Percentiles rank a stretch among this genome's conserved stretches.
Evolutionary conservation across 768 basidiomycete species (phyloP).

Genomic region (Boletus pseudo-olivaceus): DNA sequence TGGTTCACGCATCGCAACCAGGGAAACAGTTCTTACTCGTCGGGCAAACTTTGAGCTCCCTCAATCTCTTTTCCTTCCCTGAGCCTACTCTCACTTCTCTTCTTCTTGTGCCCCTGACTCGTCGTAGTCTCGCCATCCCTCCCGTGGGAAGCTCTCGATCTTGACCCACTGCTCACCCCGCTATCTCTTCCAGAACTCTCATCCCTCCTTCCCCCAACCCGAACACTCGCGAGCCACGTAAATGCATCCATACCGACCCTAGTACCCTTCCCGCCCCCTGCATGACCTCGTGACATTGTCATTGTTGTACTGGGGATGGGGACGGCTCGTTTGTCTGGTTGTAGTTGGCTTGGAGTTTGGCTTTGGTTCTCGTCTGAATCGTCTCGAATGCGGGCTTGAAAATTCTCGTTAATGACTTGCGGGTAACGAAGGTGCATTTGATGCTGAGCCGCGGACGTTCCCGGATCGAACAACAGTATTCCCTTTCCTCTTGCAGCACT

Average conservation of each 20-base stretch:
- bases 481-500: slow-evolving; percentile 33
- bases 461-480: slow-evolving; percentile 31
- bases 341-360: slow-evolving; percentile 1
- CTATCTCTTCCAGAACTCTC: slow-evolving; percentile 57
- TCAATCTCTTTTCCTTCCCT: slow-evolving; percentile 33
- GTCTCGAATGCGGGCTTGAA: slow-evolving; percentile 13
- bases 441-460: slow-evolving; percentile 26
- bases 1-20: neutral
- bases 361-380: slow-evolving; percentile 11
- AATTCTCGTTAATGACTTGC: slow-evolving; percentile 7
- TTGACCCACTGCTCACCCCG: slow-evolving; percentile 41
- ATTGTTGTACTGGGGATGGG: slow-evolving; percentile 28
- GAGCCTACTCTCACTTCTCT: slow-evolving; percentile 47
- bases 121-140: slow-evolving; percentile 9
- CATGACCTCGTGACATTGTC: slow-evolving; percentile 48
- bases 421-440: slow-evolving; percentile 36
- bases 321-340: slow-evolving; percentile 15
- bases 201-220: slow-evolving; percentile 53
- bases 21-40: slow-evolving; percentile 52
- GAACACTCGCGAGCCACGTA: slow-evolving; percentile 72
- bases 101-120: slow-evolving; percentile 26
- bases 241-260: slow-evolving; percentile 68
- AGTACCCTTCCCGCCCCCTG: slow-evolving; percentile 45
- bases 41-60: slow-evolving; percentile 55
- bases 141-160: slow-evolving; percentile 37